Percentiles rank a stretch among this genome's conserved stretches.
Conservation (phyloP, 2,329 filamentous ascomycete genomes). For the Cadophora gregata region DNA sequence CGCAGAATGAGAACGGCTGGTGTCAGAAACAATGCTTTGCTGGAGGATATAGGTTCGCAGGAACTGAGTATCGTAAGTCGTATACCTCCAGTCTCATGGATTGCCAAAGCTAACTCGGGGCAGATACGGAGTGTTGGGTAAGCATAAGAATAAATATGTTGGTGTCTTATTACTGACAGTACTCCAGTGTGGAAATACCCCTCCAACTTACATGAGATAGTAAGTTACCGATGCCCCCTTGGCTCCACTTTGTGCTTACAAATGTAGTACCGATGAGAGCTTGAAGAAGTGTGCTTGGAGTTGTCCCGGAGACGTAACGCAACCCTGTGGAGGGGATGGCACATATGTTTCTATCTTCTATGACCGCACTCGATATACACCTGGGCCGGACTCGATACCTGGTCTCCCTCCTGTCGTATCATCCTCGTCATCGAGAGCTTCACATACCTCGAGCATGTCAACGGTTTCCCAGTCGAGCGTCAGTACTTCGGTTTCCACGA, state of each 20-base stretch:
- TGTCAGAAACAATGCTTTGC: slow-evolving; percentile 44
- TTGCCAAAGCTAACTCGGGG: neutral
- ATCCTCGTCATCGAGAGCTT: slow-evolving; percentile 13
- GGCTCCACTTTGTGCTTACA: slow-evolving; percentile 10
- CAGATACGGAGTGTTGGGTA: slow-evolving; percentile 41
- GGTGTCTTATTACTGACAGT: neutral
- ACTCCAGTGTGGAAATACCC: slow-evolving; percentile 40
- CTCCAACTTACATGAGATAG: slow-evolving; percentile 37
- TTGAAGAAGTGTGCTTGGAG: slow-evolving; percentile 34
- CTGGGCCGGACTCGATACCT: slow-evolving; percentile 33
- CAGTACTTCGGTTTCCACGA: slow-evolving; percentile 4
- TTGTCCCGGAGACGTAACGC: slow-evolving; percentile 33
- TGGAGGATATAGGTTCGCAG: slow-evolving; percentile 45
- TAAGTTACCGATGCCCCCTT: slow-evolving; percentile 10
- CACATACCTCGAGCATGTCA: neutral
- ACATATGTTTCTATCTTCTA: slow-evolving; percentile 46
- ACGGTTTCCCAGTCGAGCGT: neutral
- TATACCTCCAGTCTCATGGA: too few species aligned
- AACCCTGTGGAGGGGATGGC: slow-evolving; percentile 41
- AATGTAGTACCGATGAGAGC: slow-evolving; percentile 33
- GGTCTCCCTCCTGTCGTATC: slow-evolving; percentile 5
- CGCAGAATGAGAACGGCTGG: slow-evolving; percentile 46
- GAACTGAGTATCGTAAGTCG: slow-evolving; percentile 43
- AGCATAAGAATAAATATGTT: neutral
- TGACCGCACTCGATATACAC: slow-evolving; percentile 41